Evolutionary conservation across 2,329 filamentous ascomycete species (phyloP), one percentile per base, ranked within the genome.

Genomic region (Blastomyces parvus): DNA sequence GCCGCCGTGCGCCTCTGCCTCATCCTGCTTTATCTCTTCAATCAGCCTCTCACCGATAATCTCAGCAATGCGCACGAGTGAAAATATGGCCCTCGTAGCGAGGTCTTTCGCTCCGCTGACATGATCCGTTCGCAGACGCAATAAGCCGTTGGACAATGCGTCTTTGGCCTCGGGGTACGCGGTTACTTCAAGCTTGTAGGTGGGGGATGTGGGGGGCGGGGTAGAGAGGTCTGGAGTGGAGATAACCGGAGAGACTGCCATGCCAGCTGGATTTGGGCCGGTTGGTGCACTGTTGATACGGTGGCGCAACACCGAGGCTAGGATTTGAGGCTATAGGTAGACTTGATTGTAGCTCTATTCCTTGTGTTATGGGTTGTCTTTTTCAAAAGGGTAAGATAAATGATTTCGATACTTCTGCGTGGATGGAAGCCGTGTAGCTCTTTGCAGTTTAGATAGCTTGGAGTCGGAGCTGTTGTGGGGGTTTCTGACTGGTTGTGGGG

Each of bases 51-150:
- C 36, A 7, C 73, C 70, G 46, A 79, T 73, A 58, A 71, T 69
- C 6, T 66, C 64, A 2, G 82, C 70, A 2, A 86, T 74, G 11
- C 81, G 74, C 6, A 77, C 73, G 30, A 88, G 78, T 0, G 79
- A 76, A 0, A 68, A 67, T 1, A 89, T 70, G 0, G 85, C 83
- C 33, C 77, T 79, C 0, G 77, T 73, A 0, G 86, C 85, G 58
- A 89, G 72, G 67, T 85, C 80, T 56, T 82, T 78, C 0, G 86
- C 83, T 1, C 85, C 85, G 66, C 83, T 86, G 64, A 81, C 76
- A 64, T 85, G 82, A 65, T 88, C 85, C 4, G 76, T 71, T 60
- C 78, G 79, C n/a, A 89, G 72, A 6, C 68, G 68, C 1, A 78
- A 69, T 14, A 88, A 72, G 0, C 82, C 83, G 0, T 71, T 67